Conservation (phyloP, 2,329 filamentous ascomycete species). For the Xylariaceae sp. region DNA sequence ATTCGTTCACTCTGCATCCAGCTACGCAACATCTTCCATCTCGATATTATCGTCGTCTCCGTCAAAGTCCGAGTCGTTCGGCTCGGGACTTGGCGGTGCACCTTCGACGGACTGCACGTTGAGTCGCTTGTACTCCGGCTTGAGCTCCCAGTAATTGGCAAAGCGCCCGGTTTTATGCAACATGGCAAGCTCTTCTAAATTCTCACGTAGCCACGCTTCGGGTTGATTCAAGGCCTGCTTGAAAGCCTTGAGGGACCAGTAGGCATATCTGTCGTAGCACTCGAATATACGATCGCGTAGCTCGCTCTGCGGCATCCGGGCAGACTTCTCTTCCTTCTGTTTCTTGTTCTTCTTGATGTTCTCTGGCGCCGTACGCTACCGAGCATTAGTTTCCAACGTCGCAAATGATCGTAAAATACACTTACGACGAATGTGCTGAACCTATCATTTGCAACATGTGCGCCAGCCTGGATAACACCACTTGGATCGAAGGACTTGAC, state of each 20-base stretch:
- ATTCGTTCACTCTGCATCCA: conserved; percentile 8
- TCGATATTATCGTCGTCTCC: conserved; percentile 62
- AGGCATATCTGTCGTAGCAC: conserved; percentile 80
- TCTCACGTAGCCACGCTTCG: conserved; percentile 86
- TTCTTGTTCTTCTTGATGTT: conserved; percentile 67
- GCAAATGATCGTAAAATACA: conserved; percentile 18
- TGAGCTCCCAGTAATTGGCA: conserved; percentile 80
- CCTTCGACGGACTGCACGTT: conserved; percentile 51
- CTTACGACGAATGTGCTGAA: conserved; percentile 57
- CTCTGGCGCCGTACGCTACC: conserved; percentile 34
- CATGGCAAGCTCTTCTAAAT: conserved; percentile 75
- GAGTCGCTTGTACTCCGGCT: conserved; percentile 60
- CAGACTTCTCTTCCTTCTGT: conserved; percentile 47
- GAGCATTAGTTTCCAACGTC: conserved; percentile 8
- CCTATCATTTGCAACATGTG: conserved; percentile 43
- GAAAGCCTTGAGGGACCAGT: conserved; percentile 90
- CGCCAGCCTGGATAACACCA: conserved; percentile 56
- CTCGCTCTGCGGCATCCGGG: conserved; percentile 83
- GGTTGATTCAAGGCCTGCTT: conserved; percentile 76
- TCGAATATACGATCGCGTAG: conserved; percentile 80
- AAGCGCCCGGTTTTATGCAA: conserved; percentile 80
- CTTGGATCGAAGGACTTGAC: conserved; percentile 43
- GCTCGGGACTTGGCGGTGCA: conserved; percentile 42
- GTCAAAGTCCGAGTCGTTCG: conserved; percentile 57
- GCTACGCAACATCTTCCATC: conserved; percentile 69